phyloP scores from a whole-genome alignment of 805 yeast species.

The Saccharomycopsis fermentans region DNA sequence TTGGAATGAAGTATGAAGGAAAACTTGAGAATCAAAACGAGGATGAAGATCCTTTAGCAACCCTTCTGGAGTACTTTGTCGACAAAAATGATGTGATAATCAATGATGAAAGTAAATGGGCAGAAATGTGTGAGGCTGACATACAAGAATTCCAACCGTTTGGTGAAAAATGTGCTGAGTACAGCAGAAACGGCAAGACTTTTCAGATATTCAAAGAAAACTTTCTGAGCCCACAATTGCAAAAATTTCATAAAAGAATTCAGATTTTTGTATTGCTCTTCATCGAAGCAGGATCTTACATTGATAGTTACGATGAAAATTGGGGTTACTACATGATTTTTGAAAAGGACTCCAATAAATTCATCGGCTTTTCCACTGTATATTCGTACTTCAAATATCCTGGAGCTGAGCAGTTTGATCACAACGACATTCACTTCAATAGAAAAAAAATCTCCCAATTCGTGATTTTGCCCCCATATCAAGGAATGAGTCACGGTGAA shows the following conservation, averaged over 20 bases:
- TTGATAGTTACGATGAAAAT: constrained; percentile 60
- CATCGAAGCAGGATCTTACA: constrained; percentile 90
- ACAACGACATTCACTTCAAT: not conserved
- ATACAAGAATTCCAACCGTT: constrained; percentile 34
- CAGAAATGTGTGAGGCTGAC: constrained; percentile 42
- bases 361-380: constrained; percentile 75
- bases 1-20: constrained; percentile 46
- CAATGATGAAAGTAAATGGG: constrained; percentile 64
- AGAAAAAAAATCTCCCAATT: constrained; percentile 85
- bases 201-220: not conserved
- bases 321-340: constrained; percentile 70
- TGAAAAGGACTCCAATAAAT: constrained; percentile 28
- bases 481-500: constrained; percentile 63
- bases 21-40: constrained; percentile 42
- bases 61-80: constrained; percentile 30
- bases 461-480: constrained; percentile 75
- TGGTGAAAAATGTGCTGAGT: constrained; percentile 23
- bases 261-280: constrained; percentile 74
- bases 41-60: constrained; percentile 43
- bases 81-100: constrained; percentile 47
- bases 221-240: constrained; percentile 23
- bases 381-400: constrained; percentile 77
- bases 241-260: constrained; percentile 50
- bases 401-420: constrained; percentile 42
- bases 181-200: constrained; percentile 17